These are phyloP conservation scores for Claviceps citrina DNA, from an alignment of 2,329 filamentous ascomycete genomes.

Conservation along the genomic window DNA sequence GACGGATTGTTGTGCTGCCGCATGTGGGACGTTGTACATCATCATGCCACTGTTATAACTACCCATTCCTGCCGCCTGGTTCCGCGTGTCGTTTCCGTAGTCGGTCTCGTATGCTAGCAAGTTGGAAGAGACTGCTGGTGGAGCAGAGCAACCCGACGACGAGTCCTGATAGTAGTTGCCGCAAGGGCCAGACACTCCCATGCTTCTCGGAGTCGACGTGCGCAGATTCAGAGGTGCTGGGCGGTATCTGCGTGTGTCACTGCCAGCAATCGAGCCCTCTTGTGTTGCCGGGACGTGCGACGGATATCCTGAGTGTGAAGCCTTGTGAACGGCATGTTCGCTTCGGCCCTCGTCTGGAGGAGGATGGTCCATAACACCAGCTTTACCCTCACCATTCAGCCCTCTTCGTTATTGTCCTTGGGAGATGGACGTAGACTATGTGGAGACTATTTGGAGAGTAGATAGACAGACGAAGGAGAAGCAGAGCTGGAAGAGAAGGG, in stretches of 20 bases:
- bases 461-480: neutral
- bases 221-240: conserved; percentile 35
- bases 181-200: conserved; percentile 43
- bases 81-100: conserved; percentile 47
- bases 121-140: conserved; percentile 39
- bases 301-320: conserved; percentile 38
- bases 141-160: conserved; percentile 34
- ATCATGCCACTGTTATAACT: conserved; percentile 49
- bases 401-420: neutral
- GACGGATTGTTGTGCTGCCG: conserved; percentile 43
- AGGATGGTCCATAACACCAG: conserved; percentile 64
- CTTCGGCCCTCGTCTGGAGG: conserved; percentile 59
- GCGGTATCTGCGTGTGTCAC: conserved; percentile 29
- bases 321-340: conserved; percentile 51
- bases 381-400: conserved; percentile 24
- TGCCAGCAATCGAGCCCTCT: conserved; percentile 19
- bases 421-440: neutral
- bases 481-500: too few species aligned
- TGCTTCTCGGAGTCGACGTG: conserved; percentile 30
- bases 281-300: conserved; percentile 34
- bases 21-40: conserved; percentile 65
- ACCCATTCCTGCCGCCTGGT: conserved; percentile 38
- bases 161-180: conserved; percentile 44
- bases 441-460: too few species aligned
- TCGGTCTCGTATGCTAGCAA: conserved; percentile 45